A percentile compares a stretch with the other conserved stretches of the same genome.
These are phyloP conservation scores for Cladosporium colombiae DNA, from an alignment of 2,329 filamentous ascomycete species.

Conservation along the genomic window DNA sequence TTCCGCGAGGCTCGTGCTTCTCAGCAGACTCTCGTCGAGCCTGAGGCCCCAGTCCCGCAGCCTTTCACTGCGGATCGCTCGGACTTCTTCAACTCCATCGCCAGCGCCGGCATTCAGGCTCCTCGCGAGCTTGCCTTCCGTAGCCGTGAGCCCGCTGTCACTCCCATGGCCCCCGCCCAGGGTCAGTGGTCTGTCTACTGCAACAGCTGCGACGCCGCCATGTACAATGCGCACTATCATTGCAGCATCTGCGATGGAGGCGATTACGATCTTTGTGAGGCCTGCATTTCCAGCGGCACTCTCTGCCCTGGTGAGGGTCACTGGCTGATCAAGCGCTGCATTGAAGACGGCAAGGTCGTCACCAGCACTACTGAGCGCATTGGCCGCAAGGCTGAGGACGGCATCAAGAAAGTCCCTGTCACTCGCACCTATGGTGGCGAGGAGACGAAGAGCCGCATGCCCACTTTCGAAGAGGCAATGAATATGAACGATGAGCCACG, in stretches of 20 bases:
- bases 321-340: constrained; percentile 90
- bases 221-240: constrained; percentile 85
- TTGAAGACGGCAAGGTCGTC: constrained; percentile 75
- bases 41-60: constrained; percentile 45
- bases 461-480: neutral
- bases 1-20: constrained; percentile 39
- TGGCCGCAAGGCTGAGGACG: constrained; percentile 56
- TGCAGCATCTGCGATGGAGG: constrained; percentile 91
- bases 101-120: constrained; percentile 29
- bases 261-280: constrained; percentile 88
- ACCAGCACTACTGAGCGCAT: constrained; percentile 85
- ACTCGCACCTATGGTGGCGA: constrained; percentile 41
- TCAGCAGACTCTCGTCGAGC: constrained; percentile 34
- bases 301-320: constrained; percentile 78
- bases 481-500: constrained; percentile 35
- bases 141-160: constrained; percentile 41
- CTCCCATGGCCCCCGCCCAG: constrained; percentile 25
- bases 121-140: constrained; percentile 41
- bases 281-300: constrained; percentile 73
- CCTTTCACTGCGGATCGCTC: constrained; percentile 38
- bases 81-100: constrained; percentile 29
- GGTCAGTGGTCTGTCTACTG: constrained; percentile 81
- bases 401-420: constrained; percentile 43
- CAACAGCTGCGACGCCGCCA: constrained; percentile 80
- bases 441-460: constrained; percentile 41